phyloP scores from a whole-genome alignment of 805 yeast genomes.

The Candida lessepsii region DNA sequence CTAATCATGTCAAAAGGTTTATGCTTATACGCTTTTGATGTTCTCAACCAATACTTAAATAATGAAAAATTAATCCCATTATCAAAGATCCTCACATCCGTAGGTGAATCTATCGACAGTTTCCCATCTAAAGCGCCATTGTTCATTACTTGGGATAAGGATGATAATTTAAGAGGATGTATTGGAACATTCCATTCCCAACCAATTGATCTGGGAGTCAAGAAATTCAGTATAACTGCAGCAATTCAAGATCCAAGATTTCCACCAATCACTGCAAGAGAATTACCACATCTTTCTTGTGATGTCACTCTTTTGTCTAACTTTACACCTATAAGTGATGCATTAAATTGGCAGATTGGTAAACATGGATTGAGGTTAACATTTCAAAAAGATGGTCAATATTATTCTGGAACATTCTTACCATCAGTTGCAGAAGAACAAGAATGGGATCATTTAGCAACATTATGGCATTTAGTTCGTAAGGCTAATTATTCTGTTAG shows the following conservation, averaged over 20 bases:
- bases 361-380: conserved; percentile 71
- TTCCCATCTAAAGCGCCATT: conserved; percentile 49
- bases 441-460: conserved; percentile 72
- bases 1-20: conserved; percentile 31
- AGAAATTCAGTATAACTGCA: conserved; percentile 54
- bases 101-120: conserved; percentile 11
- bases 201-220: conserved; percentile 56
- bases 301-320: conserved; percentile 65
- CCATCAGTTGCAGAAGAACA: conserved; percentile 92
- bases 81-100: conserved; percentile 13
- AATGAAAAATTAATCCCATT: conserved; percentile 18
- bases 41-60: conserved; percentile 23
- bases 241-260: conserved; percentile 83
- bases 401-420: conserved; percentile 73
- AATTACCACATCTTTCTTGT: conserved; percentile 53
- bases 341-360: conserved; percentile 79
- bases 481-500: conserved; percentile 58
- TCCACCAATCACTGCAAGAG: conserved; percentile 54
- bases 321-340: conserved; percentile 51
- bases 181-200: conserved; percentile 77
- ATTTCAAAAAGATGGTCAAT: conserved; percentile 40
- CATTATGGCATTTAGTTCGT: conserved; percentile 64
- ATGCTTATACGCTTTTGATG: conserved; percentile 39
- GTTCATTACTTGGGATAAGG: conserved; percentile 84
- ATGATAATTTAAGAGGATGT: conserved; percentile 71